Percentiles rank a stretch among this genome's conserved stretches.
Conservation (phyloP, 441 rosid genomes). For the Arabidopsis hybrid region DNA sequence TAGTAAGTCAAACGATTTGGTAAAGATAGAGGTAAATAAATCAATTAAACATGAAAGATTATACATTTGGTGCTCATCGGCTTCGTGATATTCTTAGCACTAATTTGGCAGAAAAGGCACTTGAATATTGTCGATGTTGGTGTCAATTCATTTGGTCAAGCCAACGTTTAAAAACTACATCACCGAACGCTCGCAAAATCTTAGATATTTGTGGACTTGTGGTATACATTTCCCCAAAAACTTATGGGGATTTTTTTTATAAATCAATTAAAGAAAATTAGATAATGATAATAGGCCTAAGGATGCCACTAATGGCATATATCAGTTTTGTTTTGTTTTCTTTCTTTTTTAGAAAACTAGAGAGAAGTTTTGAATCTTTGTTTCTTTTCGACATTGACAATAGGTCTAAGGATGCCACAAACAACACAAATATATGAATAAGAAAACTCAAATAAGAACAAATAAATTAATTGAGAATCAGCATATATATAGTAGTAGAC, state of each 20-base stretch:
- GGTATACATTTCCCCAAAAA: slow-evolving; percentile 1
- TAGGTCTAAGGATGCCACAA: too few species aligned
- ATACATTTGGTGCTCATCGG: neutral
- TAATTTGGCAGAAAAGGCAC: neutral
- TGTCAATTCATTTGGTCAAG: neutral
- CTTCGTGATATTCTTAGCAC: neutral
- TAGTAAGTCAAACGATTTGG: neutral
- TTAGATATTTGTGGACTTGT: neutral
- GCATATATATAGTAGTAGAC: too few species aligned
- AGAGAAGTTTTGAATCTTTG: too few species aligned
- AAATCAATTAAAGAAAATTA: neutral
- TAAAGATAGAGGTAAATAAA: neutral
- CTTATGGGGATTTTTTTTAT: too few species aligned
- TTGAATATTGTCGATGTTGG: neutral
- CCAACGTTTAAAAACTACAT: neutral
- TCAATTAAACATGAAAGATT: neutral
- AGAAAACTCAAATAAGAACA: too few species aligned
- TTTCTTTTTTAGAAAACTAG: too few species aligned
- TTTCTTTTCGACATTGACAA: too few species aligned
- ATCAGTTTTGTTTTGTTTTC: too few species aligned
- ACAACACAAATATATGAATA: too few species aligned
- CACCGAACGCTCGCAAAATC: neutral
- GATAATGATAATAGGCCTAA: too few species aligned
- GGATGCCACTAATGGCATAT: too few species aligned
- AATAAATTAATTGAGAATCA: too few species aligned